Conservation (phyloP, 352 stramenopile species). For the Phytophthora gonapodyides region DNA sequence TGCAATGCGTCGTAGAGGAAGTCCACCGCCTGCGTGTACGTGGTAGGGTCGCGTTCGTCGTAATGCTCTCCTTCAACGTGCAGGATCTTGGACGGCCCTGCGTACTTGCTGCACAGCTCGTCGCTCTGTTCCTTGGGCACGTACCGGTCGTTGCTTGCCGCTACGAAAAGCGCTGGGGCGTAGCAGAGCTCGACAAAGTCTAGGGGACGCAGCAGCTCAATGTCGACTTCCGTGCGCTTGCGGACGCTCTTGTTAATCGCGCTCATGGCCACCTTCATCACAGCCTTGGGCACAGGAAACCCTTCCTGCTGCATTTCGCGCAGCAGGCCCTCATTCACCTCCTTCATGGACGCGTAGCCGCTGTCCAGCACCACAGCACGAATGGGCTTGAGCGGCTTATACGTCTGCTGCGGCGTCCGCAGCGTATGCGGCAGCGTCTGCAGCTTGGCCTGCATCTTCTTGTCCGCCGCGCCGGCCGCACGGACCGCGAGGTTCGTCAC, state of each 20-base stretch:
- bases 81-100: slow-evolving; percentile 52
- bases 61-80: slow-evolving; percentile 76
- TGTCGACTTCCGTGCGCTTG: slow-evolving; percentile 75
- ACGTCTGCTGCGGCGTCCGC: slow-evolving; percentile 42
- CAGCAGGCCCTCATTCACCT: slow-evolving; percentile 70
- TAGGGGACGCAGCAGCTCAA: slow-evolving; percentile 68
- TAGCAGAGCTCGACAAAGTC: slow-evolving; percentile 74
- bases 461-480: slow-evolving; percentile 46
- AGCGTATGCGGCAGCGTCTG: slow-evolving; percentile 61
- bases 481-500: slow-evolving; percentile 77
- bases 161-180: slow-evolving; percentile 74
- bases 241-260: slow-evolving; percentile 79
- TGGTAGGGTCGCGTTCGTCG: slow-evolving; percentile 39
- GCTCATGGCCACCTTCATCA: slow-evolving; percentile 69
- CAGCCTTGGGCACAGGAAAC: slow-evolving; percentile 66
- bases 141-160: slow-evolving; percentile 69
- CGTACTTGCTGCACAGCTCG: slow-evolving; percentile 64
- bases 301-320: slow-evolving; percentile 68
- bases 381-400: slow-evolving; percentile 63
- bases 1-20: slow-evolving; percentile 60
- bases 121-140: slow-evolving; percentile 70
- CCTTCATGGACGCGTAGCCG: slow-evolving; percentile 71
- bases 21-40: slow-evolving; percentile 63
- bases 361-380: slow-evolving; percentile 75
- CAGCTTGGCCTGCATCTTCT: slow-evolving; percentile 57